Percentiles rank a stretch among this genome's conserved stretches.
Evolutionary conservation across 108 stramenopile genomes (phyloP).

Genomic region (Skeletonema tropicum): DNA sequence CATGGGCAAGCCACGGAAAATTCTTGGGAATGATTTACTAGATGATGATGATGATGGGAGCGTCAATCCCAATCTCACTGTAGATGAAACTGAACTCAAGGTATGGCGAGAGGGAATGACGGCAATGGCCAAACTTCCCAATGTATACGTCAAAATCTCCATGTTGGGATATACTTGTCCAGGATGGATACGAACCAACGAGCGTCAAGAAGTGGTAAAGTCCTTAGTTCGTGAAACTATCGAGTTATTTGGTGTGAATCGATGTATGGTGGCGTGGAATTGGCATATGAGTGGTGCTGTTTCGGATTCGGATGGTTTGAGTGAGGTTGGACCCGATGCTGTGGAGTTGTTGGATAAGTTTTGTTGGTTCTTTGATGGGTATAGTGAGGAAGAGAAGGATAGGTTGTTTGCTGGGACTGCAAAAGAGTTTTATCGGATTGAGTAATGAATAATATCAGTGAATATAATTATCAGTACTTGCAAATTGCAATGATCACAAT

Average conservation of each 20-base stretch:
- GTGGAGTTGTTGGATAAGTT: conserved; percentile 56
- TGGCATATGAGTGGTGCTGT: conserved; percentile 67
- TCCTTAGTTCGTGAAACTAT: conserved; percentile 63
- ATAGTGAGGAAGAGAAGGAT: conserved; percentile 56
- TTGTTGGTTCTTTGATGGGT: conserved; percentile 55
- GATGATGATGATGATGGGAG: conserved; percentile 28
- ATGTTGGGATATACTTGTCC: conserved; percentile 83
- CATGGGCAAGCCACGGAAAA: conserved; percentile 65
- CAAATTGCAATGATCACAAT: too few relatives aligned
- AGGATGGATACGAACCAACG: conserved; percentile 65
- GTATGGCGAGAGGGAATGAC: conserved; percentile 75
- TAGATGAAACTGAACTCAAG: conserved; percentile 49
- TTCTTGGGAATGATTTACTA: conserved; percentile 51
- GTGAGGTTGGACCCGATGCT: conserved; percentile 65
- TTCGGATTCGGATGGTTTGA: conserved; percentile 61
- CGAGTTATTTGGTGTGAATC: conserved; percentile 64
- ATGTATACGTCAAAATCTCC: conserved; percentile 76
- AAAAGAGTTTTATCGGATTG: conserved; percentile 55
- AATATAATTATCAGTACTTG: background rate
- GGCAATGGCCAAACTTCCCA: conserved; percentile 62
- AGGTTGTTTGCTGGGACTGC: conserved; percentile 65
- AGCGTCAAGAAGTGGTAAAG: conserved; percentile 49
- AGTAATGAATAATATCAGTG: too few relatives aligned
- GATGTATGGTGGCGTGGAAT: conserved; percentile 83
- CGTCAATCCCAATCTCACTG: conserved; percentile 32